Percentiles rank a stretch among this genome's conserved stretches.
phyloP scores from a whole-genome alignment of 768 basidiomycete genomes.

The Russula compacta region DNA sequence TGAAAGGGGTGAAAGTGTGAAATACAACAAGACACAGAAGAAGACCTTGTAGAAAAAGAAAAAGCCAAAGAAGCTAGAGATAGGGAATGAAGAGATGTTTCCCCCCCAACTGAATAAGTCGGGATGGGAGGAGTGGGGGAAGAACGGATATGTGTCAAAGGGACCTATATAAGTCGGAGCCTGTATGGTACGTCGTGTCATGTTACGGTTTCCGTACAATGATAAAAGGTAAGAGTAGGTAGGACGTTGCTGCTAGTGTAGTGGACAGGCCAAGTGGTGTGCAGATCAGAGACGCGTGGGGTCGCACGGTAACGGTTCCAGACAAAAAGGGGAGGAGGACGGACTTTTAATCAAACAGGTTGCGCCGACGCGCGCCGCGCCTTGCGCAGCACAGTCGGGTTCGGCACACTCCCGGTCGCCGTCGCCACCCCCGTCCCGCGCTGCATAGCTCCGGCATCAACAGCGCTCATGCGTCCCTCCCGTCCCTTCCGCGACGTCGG shows the following conservation, averaged over 20 bases:
- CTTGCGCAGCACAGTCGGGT: slow-evolving; percentile 10
- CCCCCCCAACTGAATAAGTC: background rate
- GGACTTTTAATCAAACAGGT: background rate
- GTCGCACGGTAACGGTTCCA: background rate
- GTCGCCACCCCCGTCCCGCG: background rate
- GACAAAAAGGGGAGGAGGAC: background rate
- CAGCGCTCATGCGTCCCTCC: background rate
- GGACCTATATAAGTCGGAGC: background rate
- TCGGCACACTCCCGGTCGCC: background rate
- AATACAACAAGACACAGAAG: background rate
- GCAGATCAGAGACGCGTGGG: background rate
- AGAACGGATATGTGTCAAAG: background rate
- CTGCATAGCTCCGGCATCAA: background rate
- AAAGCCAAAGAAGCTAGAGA: background rate
- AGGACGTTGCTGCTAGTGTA: background rate
- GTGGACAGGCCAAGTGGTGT: background rate
- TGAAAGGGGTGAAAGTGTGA: background rate
- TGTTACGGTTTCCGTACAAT: background rate
- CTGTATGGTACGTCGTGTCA: background rate
- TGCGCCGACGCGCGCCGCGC: slow-evolving; percentile 15
- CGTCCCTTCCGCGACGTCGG: slow-evolving; percentile 35
- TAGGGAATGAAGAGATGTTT: background rate
- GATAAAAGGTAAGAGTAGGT: background rate
- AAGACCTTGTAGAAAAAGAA: background rate
- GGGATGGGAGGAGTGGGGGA: background rate